Percentiles rank a stretch among this genome's conserved stretches.
Evolutionary conservation across 192 early-diverging fungal species (phyloP).

Genomic region (Dimargaris cristalligena): DNA sequence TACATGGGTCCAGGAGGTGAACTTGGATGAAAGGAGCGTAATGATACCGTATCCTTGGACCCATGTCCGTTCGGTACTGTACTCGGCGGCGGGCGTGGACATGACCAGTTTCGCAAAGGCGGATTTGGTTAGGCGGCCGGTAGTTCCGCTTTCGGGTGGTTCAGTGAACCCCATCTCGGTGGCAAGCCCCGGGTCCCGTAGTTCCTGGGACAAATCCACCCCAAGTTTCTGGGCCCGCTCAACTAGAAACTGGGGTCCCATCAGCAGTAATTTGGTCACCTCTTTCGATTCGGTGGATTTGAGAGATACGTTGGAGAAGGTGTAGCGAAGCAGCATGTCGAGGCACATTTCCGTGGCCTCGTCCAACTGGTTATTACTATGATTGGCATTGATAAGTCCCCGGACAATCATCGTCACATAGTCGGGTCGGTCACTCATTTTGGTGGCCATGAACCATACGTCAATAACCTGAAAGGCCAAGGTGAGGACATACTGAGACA

Average conservation of each 20-base stretch:
- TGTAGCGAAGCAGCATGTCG: conserved; percentile 82
- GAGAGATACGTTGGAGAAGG: conserved; percentile 51
- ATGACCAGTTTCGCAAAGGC: conserved; percentile 11
- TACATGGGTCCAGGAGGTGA: conserved; percentile 61
- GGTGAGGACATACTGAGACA: conserved; percentile 65
- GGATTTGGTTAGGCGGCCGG: not conserved
- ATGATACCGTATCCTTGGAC: conserved; percentile 74
- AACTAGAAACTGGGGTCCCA: conserved; percentile 15
- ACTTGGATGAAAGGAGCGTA: conserved; percentile 48
- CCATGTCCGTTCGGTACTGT: conserved; percentile 49
- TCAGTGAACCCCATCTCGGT: not conserved
- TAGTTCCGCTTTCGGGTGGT: not conserved
- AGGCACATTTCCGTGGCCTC: conserved; percentile 85
- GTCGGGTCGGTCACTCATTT: conserved; percentile 51
- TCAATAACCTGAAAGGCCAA: conserved; percentile 88
- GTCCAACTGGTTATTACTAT: conserved; percentile 36
- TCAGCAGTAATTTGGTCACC: conserved; percentile 28
- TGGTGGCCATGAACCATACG: conserved; percentile 72
- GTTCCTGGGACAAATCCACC: not conserved
- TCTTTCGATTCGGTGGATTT: conserved; percentile 29
- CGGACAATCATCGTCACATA: conserved; percentile 69
- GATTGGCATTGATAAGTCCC: conserved; percentile 48
- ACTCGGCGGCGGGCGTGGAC: conserved; percentile 22
- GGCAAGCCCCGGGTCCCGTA: not conserved
- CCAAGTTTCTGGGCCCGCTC: conserved; percentile 1